Conservation (phyloP, 768 basidiomycete species). For the Russula lepida region DNA sequence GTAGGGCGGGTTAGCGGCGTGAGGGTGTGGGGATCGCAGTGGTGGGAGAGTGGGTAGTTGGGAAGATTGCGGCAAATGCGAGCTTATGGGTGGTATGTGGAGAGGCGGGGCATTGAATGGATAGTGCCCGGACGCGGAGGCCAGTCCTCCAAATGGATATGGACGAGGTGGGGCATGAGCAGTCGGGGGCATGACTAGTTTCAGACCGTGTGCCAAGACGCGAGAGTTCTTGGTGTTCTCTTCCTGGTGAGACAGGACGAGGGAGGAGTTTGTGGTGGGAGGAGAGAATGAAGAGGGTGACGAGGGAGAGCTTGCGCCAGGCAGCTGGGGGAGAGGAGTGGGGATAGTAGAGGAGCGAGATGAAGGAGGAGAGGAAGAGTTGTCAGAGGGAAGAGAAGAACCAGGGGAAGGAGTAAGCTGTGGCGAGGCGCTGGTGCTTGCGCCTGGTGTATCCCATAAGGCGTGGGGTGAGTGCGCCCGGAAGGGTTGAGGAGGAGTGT, state of each 20-base stretch:
- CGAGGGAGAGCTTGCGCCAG: constrained; percentile 13
- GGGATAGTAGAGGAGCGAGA: constrained; percentile 12
- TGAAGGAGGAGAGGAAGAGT: constrained; percentile 14
- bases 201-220: constrained; percentile 6
- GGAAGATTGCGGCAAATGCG: constrained; percentile 2
- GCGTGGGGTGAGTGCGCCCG: constrained; percentile 15
- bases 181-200: constrained; percentile 17
- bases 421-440: constrained; percentile 21
- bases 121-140: constrained; percentile 30
- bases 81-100: constrained; percentile 17
- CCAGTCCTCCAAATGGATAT: constrained; percentile 19
- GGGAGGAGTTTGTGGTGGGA: not conserved
- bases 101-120: constrained; percentile 26
- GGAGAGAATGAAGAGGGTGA: constrained; percentile 9
- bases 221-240: constrained; percentile 10
- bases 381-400: constrained; percentile 17
- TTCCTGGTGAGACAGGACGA: constrained; percentile 7
- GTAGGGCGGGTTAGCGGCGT: constrained; percentile 17
- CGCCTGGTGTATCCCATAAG: constrained; percentile 23
- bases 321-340: constrained; percentile 12
- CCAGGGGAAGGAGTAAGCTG: constrained; percentile 15
- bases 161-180: constrained; percentile 16
- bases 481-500: constrained; percentile 16
- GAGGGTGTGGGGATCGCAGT: constrained; percentile 15
- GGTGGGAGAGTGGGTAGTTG: constrained; percentile 11